phyloP scores from a whole-genome alignment of 805 yeast species.

The Ogataea pignaliae region DNA sequence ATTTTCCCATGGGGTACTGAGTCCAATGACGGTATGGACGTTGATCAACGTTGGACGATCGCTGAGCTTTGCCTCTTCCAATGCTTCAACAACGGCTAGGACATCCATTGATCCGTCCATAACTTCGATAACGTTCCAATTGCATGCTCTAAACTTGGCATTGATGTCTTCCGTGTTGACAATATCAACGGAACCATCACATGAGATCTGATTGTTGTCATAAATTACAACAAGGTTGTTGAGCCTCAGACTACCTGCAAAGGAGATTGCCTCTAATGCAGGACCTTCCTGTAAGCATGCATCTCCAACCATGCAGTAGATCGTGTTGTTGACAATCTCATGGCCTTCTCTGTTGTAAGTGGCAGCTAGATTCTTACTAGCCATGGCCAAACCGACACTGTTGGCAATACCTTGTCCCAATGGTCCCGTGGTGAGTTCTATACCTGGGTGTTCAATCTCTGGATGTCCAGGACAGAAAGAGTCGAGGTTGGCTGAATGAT shows the following conservation, averaged over 20 bases:
- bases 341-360: constrained; percentile 84
- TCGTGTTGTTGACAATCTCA: constrained; percentile 66
- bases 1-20: constrained; percentile 80
- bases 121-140: constrained; percentile 84
- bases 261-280: constrained; percentile 85
- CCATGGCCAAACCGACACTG: constrained; percentile 95
- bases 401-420: constrained; percentile 96
- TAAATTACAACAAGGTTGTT: constrained; percentile 89
- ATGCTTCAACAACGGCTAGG: constrained; percentile 60
- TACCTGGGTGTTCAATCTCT: constrained; percentile 86
- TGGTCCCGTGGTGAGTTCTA: constrained; percentile 98
- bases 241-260: constrained; percentile 93
- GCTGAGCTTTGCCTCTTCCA: constrained; percentile 73
- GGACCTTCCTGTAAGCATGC: constrained; percentile 99
- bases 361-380: constrained; percentile 87
- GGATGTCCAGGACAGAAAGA: constrained; percentile 98
- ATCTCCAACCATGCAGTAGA: constrained; percentile 85
- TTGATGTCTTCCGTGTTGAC: constrained; percentile 93
- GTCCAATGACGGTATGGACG: constrained; percentile 89
- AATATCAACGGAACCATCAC: constrained; percentile 85
- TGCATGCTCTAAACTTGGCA: constrained; percentile 83
- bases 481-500: constrained; percentile 65
- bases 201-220: constrained; percentile 95
- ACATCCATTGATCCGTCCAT: constrained; percentile 77
- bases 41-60: constrained; percentile 88